phyloP scores from a whole-genome alignment of 345 rosid species.

The Melastoma malabathricum region DNA sequence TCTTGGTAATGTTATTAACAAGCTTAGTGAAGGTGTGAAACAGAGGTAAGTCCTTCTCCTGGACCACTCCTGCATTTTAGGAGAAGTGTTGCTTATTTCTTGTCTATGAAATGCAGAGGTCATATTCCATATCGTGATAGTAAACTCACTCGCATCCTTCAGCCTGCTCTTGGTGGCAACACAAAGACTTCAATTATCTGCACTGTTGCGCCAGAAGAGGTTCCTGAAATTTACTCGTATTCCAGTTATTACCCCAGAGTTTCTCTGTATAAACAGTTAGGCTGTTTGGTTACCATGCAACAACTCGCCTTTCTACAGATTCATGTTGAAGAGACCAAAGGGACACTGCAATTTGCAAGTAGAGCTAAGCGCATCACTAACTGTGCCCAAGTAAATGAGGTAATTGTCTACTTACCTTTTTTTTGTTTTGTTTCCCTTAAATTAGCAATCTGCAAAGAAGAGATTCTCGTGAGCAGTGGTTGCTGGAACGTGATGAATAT shows the following conservation, averaged over 20 bases:
- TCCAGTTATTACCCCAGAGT: not conserved
- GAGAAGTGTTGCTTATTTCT: constrained; percentile 2
- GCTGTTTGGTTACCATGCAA: not conserved
- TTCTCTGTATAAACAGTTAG: not conserved
- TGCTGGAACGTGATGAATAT: too few relatives aligned
- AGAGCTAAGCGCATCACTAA: constrained; percentile 92
- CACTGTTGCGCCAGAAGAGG: constrained; percentile 98
- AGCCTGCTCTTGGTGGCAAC: constrained; percentile 96
- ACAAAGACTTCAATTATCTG: constrained; percentile 96
- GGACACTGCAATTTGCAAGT: constrained; percentile 89
- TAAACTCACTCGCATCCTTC: constrained; percentile 93
- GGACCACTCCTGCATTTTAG: not conserved
- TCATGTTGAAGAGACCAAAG: constrained; percentile 93
- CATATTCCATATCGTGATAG: constrained; percentile 99
- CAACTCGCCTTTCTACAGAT: constrained; percentile 22
- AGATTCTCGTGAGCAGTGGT: too few relatives aligned
- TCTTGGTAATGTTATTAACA: constrained; percentile 94
- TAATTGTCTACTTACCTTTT: constrained; percentile 10
- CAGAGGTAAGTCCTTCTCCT: constrained; percentile 40
- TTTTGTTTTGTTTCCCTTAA: not conserved
- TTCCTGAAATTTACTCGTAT: constrained; percentile 9
- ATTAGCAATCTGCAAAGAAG: not conserved
- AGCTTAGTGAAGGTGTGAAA: constrained; percentile 67
- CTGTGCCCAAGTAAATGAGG: constrained; percentile 98
- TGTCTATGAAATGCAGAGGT: constrained; percentile 34